Evolutionary conservation across 305 asterid species (phyloP).

Genomic region (Fraxinus baroniana): DNA sequence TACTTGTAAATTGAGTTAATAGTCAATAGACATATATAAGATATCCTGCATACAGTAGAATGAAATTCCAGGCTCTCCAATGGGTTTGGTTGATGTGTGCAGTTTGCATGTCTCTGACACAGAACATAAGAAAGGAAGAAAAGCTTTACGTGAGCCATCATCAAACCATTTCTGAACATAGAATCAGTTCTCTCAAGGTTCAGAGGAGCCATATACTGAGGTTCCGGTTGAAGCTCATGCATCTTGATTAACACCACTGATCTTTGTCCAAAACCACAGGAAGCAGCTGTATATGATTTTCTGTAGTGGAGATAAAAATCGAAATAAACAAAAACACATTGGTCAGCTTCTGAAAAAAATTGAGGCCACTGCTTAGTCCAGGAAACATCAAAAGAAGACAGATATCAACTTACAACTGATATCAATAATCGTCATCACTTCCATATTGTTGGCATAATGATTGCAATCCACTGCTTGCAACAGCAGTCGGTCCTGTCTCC

Average conservation of each 20-base stretch:
- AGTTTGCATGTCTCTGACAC: background rate
- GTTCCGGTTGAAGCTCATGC: background rate
- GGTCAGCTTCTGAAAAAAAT: background rate
- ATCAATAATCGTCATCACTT: constrained; percentile 46
- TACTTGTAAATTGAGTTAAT: background rate
- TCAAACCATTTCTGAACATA: background rate
- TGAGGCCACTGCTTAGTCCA: background rate
- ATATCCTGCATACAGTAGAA: background rate
- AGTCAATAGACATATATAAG: background rate
- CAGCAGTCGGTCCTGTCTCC: constrained; percentile 16
- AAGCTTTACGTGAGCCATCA: background rate
- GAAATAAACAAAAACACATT: background rate
- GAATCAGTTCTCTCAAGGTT: background rate
- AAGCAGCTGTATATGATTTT: background rate
- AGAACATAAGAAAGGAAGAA: background rate
- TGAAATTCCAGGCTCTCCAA: background rate
- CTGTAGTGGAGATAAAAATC: background rate
- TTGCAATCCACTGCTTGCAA: constrained; percentile 37
- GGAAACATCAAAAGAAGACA: background rate
- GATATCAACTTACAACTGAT: background rate
- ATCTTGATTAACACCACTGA: background rate
- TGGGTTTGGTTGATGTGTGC: background rate
- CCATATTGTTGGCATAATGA: constrained; percentile 52
- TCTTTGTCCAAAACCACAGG: background rate
- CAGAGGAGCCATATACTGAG: background rate